These are phyloP conservation scores for Penicillium nucicola DNA, from an alignment of 495 filamentous ascomycete species.

Conservation along the genomic window DNA sequence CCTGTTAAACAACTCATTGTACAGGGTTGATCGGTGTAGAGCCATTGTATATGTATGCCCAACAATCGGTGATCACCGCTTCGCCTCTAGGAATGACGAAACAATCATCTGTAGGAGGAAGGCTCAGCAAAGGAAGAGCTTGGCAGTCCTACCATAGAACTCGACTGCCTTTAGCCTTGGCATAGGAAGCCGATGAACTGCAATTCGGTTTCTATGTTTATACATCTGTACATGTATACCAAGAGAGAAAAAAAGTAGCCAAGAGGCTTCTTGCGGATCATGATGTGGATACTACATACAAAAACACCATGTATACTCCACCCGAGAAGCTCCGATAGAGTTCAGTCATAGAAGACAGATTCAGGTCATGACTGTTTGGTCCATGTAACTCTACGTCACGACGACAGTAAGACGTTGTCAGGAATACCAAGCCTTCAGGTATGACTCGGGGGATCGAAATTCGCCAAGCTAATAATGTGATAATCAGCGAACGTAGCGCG, in stretches of 20 bases:
- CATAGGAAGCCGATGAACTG: background rate
- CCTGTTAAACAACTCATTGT: conserved; percentile 2
- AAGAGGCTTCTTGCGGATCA: conserved; percentile 1
- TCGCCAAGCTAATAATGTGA: background rate
- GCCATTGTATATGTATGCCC: conserved; percentile 1
- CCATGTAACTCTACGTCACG: conserved; percentile 7
- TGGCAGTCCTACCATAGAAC: background rate
- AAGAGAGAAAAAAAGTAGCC: conserved; percentile 10
- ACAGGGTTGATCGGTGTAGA: background rate
- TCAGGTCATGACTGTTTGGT: background rate
- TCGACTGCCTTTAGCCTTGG: conserved; percentile 4
- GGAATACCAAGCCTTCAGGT: conserved; percentile 11
- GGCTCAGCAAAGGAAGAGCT: conserved; percentile 2
- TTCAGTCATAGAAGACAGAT: background rate
- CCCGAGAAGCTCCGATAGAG: conserved; percentile 3
- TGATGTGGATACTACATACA: background rate
- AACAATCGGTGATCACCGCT: background rate
- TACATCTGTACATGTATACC: conserved; percentile 7
- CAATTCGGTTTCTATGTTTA: background rate
- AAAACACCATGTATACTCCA: background rate
- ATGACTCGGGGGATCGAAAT: conserved; percentile 2
- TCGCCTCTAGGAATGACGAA: conserved; percentile 3
- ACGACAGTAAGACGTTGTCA: conserved; percentile 2
- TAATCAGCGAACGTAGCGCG: conserved; percentile 14
- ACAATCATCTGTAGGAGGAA: background rate